Percentiles rank a stretch among this genome's conserved stretches.
phyloP scores from a whole-genome alignment of 2,329 filamentous ascomycete genomes.

The Fonsecaea monophora region DNA sequence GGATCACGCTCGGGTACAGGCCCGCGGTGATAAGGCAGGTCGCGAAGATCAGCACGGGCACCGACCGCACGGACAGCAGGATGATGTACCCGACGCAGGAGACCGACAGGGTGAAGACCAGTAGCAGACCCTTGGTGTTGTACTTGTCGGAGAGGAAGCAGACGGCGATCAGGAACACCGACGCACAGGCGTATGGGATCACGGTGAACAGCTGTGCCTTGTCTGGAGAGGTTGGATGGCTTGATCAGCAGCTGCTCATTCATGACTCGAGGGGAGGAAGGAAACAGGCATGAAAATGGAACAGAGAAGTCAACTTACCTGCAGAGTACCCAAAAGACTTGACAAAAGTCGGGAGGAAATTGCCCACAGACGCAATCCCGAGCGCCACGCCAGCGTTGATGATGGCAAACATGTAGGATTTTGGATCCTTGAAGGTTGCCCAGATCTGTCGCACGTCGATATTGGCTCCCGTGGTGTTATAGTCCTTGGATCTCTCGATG shows the following conservation, averaged over 20 bases:
- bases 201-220: conserved; percentile 24
- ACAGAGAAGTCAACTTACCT: conserved; percentile 9
- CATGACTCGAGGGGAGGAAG: background rate
- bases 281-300: background rate
- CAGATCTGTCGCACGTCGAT: conserved; percentile 17
- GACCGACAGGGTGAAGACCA: conserved; percentile 14
- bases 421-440: conserved; percentile 14
- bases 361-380: conserved; percentile 18
- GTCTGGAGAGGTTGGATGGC: conserved; percentile 1
- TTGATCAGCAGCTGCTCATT: background rate
- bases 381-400: conserved; percentile 21
- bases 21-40: conserved; percentile 27
- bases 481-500: conserved; percentile 4
- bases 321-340: conserved; percentile 23
- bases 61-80: conserved; percentile 7
- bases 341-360: conserved; percentile 25
- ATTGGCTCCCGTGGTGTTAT: conserved; percentile 24
- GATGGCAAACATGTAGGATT: conserved; percentile 20
- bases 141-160: conserved; percentile 13
- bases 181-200: conserved; percentile 27
- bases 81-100: conserved; percentile 21
- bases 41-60: conserved; percentile 17
- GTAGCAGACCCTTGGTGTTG: conserved; percentile 17
- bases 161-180: conserved; percentile 3
- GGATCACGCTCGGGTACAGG: conserved; percentile 28